Percentiles rank a stretch among this genome's conserved stretches.
phyloP scores from a whole-genome alignment of 331 rosid genomes.

The Malus hybrid region DNA sequence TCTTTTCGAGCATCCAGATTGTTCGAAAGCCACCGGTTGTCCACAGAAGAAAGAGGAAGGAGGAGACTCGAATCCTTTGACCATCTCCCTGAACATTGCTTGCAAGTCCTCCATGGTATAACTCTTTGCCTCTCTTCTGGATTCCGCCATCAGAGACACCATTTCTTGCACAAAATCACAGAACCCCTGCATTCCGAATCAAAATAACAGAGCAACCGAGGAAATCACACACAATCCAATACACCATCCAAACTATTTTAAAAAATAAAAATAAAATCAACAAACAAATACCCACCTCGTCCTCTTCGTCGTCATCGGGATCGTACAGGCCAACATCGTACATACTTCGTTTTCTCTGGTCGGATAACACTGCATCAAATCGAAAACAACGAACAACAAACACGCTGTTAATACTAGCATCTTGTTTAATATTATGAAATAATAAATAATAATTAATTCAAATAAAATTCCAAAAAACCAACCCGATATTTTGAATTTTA shows the following conservation, averaged over 20 bases:
- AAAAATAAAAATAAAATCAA: background rate
- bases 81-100: conserved; percentile 56
- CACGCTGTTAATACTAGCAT: background rate
- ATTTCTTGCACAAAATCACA: conserved; percentile 65
- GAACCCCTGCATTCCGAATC: conserved; percentile 34
- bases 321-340: conserved; percentile 72
- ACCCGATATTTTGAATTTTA: no score
- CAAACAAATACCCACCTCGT: conserved; percentile 41
- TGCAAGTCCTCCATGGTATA: conserved; percentile 52
- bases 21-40: conserved; percentile 8
- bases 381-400: background rate
- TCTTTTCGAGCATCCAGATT: conserved; percentile 31
- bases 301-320: conserved; percentile 47
- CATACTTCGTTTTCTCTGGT: conserved; percentile 44
- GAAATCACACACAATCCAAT: background rate
- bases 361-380: conserved; percentile 54
- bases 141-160: conserved; percentile 56
- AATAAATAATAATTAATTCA: background rate
- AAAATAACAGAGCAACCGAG: background rate
- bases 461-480: background rate
- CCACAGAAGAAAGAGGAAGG: conserved; percentile 12
- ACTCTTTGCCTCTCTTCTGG: conserved; percentile 42
- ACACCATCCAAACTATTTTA: background rate
- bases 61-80: conserved; percentile 30
- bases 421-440: background rate